These are phyloP conservation scores for Leccinum boreale DNA, from an alignment of 768 basidiomycete genomes.

Conservation along the genomic window DNA sequence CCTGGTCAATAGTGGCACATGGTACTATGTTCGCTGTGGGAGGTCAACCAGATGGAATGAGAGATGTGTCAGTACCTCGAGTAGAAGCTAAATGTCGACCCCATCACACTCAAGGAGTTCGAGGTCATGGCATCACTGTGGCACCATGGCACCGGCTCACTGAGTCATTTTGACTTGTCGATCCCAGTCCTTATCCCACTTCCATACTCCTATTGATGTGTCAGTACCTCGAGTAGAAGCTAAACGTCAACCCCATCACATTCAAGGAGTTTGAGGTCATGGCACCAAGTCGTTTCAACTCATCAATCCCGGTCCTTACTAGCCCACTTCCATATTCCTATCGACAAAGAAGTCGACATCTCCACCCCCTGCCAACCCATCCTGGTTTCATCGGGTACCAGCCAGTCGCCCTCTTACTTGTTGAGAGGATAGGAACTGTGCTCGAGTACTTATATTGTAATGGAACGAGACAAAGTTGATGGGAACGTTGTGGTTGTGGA, in stretches of 20 bases:
- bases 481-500: too few relatives aligned
- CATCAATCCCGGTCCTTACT: slow-evolving; percentile 48
- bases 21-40: too few relatives aligned
- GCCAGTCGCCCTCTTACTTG: too few relatives aligned
- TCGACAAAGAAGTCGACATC: slow-evolving; percentile 48
- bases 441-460: too few relatives aligned
- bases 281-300: slow-evolving; percentile 34
- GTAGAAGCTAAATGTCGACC: slow-evolving; percentile 83
- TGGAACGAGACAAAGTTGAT: too few relatives aligned
- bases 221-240: slow-evolving; percentile 79
- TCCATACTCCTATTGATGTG: too few relatives aligned
- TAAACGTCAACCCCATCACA: slow-evolving; percentile 66
- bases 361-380: too few relatives aligned
- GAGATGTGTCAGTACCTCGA: slow-evolving; percentile 52
- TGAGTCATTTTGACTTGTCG: slow-evolving; percentile 39
- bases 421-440: too few relatives aligned
- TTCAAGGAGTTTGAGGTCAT: slow-evolving; percentile 58
- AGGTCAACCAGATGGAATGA: too few relatives aligned
- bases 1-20: too few relatives aligned
- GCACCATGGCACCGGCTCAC: too few relatives aligned
- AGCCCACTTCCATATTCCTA: slow-evolving; percentile 46
- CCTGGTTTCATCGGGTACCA: too few relatives aligned
- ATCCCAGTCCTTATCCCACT: slow-evolving; percentile 51
- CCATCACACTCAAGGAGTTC: slow-evolving; percentile 55
- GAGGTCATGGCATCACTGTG: slow-evolving; percentile 42